These are phyloP conservation scores for Tephrocybe rancida DNA, from an alignment of 768 basidiomycete species.

Conservation along the genomic window DNA sequence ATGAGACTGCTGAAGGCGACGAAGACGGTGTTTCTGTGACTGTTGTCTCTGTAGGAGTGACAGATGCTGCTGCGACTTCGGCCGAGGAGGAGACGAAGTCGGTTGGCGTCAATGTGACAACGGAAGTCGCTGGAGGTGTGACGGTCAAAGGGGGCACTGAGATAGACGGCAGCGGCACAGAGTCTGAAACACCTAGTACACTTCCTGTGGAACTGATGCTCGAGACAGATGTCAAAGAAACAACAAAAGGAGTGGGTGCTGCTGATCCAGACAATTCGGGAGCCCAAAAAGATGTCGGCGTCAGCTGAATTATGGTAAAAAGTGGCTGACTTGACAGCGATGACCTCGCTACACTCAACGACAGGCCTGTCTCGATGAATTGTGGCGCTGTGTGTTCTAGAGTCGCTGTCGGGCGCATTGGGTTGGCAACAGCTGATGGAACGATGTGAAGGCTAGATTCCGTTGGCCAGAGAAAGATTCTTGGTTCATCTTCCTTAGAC, in stretches of 20 bases:
- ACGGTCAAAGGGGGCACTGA: neutral
- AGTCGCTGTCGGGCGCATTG: neutral
- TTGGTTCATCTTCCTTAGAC: neutral
- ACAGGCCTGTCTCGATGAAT: constrained; percentile 1
- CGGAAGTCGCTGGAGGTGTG: neutral
- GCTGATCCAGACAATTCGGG: neutral
- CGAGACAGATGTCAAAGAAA: neutral
- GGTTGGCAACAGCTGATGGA: neutral
- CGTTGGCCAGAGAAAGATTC: constrained; percentile 6
- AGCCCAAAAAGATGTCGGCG: constrained; percentile 2
- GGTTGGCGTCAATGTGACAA: neutral
- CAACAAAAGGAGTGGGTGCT: neutral
- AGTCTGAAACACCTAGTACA: neutral
- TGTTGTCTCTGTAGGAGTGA: constrained; percentile 4
- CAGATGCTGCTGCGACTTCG: neutral
- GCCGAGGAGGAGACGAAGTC: neutral
- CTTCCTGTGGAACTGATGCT: neutral
- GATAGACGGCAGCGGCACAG: neutral
- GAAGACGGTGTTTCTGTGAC: constrained; percentile 8
- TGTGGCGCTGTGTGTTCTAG: constrained; percentile 8
- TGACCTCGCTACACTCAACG: neutral
- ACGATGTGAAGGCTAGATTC: neutral
- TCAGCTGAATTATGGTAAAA: neutral
- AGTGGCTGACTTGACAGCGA: constrained; percentile 8
- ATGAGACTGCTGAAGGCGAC: constrained; percentile 6